phyloP scores from a whole-genome alignment of 331 rosid species.

The Saraca asoca region DNA sequence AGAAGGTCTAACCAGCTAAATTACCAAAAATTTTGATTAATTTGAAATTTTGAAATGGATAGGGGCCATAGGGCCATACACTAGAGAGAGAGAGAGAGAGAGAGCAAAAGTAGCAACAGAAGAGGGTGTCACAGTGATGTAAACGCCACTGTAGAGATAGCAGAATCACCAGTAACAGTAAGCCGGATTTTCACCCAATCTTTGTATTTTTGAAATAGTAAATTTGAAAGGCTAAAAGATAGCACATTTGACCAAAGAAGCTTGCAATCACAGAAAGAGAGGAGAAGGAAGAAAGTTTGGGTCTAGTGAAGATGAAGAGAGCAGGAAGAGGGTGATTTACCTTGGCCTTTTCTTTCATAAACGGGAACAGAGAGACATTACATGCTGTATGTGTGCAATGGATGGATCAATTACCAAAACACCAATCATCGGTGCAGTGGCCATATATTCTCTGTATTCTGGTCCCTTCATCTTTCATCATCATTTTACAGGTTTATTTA shows the following conservation, averaged over 20 bases:
- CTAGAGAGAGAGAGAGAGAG: not conserved
- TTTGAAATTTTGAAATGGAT: not conserved
- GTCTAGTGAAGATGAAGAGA: constrained; percentile 11
- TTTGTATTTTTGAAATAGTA: not conserved
- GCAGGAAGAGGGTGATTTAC: not conserved
- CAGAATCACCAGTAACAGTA: constrained; percentile 1
- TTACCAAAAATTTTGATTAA: not conserved
- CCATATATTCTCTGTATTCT: not conserved
- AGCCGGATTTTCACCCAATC: not conserved
- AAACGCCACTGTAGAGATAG: constrained; percentile 32
- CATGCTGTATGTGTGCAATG: not conserved
- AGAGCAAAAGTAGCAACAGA: constrained; percentile 15
- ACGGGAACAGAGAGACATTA: not conserved
- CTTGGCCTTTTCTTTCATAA: not conserved
- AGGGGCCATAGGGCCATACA: not conserved
- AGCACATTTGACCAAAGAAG: not conserved
- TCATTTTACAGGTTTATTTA: not conserved
- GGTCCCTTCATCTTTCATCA: not conserved
- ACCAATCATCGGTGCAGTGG: not conserved
- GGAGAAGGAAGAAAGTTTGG: too few species aligned
- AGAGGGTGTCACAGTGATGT: not conserved
- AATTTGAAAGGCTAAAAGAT: not conserved
- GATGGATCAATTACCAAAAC: not conserved
- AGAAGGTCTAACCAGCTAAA: constrained; percentile 13
- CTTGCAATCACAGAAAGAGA: not conserved